phyloP scores from a whole-genome alignment of 495 filamentous ascomycete genomes.

The Talaromyces proteolyticus region DNA sequence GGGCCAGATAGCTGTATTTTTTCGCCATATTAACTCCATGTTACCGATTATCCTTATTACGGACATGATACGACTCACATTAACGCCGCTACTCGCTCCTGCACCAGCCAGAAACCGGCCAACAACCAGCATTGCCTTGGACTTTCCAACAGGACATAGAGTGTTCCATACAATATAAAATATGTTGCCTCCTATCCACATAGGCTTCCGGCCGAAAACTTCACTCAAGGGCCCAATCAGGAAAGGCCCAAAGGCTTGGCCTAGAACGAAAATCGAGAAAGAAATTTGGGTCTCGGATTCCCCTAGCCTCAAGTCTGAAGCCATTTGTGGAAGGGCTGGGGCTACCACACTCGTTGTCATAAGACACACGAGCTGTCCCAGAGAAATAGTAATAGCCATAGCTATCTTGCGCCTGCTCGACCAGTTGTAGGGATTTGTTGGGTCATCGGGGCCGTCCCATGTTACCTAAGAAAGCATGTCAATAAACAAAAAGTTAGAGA shows the following conservation, averaged over 20 bases:
- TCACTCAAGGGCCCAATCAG: slow-evolving; percentile 62
- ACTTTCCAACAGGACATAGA: slow-evolving; percentile 30
- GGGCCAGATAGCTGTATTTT: slow-evolving; percentile 31
- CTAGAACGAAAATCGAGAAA: slow-evolving; percentile 3
- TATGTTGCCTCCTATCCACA: slow-evolving; percentile 46
- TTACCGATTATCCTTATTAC: too few species aligned
- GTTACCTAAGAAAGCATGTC: neutral
- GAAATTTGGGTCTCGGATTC: neutral
- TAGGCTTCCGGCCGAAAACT: slow-evolving; percentile 51
- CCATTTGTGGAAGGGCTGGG: slow-evolving; percentile 1
- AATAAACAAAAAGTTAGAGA: too few species aligned
- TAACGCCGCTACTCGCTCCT: slow-evolving; percentile 30
- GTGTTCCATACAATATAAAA: slow-evolving; percentile 48
- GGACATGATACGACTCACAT: too few species aligned
- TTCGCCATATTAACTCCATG: neutral
- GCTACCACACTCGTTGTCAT: slow-evolving; percentile 5
- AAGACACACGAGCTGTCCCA: slow-evolving; percentile 1
- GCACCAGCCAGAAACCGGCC: slow-evolving; percentile 37
- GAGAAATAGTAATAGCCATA: neutral
- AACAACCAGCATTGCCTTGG: slow-evolving; percentile 27
- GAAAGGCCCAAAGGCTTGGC: slow-evolving; percentile 43
- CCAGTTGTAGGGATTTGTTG: slow-evolving; percentile 59
- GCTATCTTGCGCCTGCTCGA: slow-evolving; percentile 13
- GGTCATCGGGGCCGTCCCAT: slow-evolving; percentile 59
- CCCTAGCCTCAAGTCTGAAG: neutral